These are phyloP conservation scores for Acanthamoeba castellanii DNA, from an alignment of 208 protist species.

Conservation along the genomic window DNA sequence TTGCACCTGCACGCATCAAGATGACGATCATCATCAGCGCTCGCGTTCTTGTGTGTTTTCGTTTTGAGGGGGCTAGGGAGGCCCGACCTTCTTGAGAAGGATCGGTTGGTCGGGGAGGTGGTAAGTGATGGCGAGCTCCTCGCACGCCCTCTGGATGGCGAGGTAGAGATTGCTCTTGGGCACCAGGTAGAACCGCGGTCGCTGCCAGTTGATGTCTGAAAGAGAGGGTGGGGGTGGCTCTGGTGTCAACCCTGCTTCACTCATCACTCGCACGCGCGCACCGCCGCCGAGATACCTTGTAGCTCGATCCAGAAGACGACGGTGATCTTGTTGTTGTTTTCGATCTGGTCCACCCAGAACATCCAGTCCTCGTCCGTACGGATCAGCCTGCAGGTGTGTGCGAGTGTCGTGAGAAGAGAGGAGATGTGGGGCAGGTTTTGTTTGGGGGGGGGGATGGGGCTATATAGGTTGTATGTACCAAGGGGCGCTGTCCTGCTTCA, in stretches of 20 bases:
- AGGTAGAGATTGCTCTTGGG: constrained; percentile 5
- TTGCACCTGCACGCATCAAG: too few relatives aligned
- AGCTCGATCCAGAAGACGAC: constrained; percentile 13
- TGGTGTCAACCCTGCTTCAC: too few relatives aligned
- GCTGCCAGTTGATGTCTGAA: constrained; percentile 27
- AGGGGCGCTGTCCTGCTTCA: constrained; percentile 17
- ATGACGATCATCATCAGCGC: too few relatives aligned
- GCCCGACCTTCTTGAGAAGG: neutral
- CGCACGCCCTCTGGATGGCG: constrained; percentile 23
- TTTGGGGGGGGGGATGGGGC: too few relatives aligned
- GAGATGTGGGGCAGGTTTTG: too few relatives aligned
- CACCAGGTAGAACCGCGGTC: constrained; percentile 6
- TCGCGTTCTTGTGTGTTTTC: too few relatives aligned
- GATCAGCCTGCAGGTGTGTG: neutral
- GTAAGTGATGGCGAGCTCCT: constrained; percentile 6
- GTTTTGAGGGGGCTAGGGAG: too few relatives aligned
- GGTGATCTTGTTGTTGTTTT: neutral
- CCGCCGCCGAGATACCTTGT: neutral
- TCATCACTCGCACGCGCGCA: too few relatives aligned
- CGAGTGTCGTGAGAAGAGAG: too few relatives aligned
- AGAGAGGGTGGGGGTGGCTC: neutral
- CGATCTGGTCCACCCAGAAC: constrained; percentile 25
- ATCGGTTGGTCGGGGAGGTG: neutral
- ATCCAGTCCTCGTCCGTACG: constrained; percentile 5
- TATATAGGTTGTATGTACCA: neutral